These are phyloP conservation scores for Coemansia sp. DNA, from an alignment of 192 early-diverging fungal genomes.

Conservation along the genomic window DNA sequence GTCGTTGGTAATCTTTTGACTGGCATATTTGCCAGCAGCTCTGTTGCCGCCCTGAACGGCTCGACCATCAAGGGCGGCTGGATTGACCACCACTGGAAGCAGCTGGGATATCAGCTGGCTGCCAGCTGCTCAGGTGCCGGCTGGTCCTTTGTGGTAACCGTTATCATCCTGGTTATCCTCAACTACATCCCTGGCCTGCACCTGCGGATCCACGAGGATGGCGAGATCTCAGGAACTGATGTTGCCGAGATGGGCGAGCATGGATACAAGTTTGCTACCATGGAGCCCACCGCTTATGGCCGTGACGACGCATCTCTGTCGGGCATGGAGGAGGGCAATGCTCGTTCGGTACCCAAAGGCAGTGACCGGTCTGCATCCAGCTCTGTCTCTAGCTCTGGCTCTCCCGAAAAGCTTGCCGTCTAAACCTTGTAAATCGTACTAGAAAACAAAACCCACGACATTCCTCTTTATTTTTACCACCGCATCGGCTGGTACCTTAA, in stretches of 20 bases:
- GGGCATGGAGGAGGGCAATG: constrained; percentile 19
- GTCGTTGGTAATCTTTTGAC: constrained; percentile 78
- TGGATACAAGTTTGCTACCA: constrained; percentile 49
- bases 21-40: constrained; percentile 79
- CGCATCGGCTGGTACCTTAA: too few species aligned
- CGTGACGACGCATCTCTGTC: constrained; percentile 16
- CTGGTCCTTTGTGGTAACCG: constrained; percentile 78
- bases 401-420: constrained; percentile 14
- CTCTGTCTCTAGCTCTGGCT: constrained; percentile 10
- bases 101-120: constrained; percentile 72
- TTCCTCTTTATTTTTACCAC: too few species aligned
- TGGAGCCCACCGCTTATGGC: constrained; percentile 11
- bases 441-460: too few species aligned
- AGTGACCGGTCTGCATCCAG: constrained; percentile 11
- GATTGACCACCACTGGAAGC: constrained; percentile 80
- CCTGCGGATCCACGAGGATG: constrained; percentile 72
- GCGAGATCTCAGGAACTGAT: constrained; percentile 72
- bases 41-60: constrained; percentile 65
- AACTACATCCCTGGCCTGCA: constrained; percentile 70
- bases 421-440: too few species aligned
- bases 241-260: constrained; percentile 83
- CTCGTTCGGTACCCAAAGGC: background rate
- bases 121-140: constrained; percentile 65
- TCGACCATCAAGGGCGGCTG: constrained; percentile 62
- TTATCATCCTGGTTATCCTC: constrained; percentile 64